A percentile compares a stretch with the other conserved stretches of the same genome.
Conservation (phyloP, 2,329 filamentous ascomycete species). For the Dothiorella sarmentorum region DNA sequence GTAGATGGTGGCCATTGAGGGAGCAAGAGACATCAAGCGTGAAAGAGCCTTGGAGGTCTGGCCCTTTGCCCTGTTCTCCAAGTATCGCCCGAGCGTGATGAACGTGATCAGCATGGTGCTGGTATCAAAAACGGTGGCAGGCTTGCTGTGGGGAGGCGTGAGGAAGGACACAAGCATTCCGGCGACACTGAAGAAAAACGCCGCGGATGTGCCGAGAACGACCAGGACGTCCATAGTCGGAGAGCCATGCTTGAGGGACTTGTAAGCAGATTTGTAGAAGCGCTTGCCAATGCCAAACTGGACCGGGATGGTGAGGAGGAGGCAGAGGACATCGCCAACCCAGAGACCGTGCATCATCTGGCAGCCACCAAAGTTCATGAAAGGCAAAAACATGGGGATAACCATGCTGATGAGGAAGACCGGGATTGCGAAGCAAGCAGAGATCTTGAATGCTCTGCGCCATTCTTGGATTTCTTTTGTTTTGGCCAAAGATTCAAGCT, state of each 20-base stretch:
- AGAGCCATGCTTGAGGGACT: conserved; percentile 82
- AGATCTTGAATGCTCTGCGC: conserved; percentile 75
- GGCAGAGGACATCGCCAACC: conserved; percentile 81
- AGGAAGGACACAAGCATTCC: conserved; percentile 81
- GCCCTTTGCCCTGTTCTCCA: conserved; percentile 93
- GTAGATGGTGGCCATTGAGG: conserved; percentile 96
- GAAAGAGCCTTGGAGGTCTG: conserved; percentile 94
- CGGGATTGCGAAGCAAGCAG: conserved; percentile 77
- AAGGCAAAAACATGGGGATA: conserved; percentile 77
- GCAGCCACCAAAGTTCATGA: conserved; percentile 72
- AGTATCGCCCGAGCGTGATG: conserved; percentile 81
- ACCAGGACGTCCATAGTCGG: conserved; percentile 98
- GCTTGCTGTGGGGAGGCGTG: conserved; percentile 71
- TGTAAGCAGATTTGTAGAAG: conserved; percentile 91
- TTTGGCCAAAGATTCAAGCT: conserved; percentile 92
- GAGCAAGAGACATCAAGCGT: conserved; percentile 89
- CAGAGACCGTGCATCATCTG: conserved; percentile 71
- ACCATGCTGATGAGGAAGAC: conserved; percentile 94
- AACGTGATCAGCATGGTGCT: conserved; percentile 98
- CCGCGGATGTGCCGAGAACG: conserved; percentile 86
- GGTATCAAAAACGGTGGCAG: conserved; percentile 91
- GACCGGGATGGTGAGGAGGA: conserved; percentile 82
- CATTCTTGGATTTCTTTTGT: conserved; percentile 95
- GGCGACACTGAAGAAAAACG: conserved; percentile 91
- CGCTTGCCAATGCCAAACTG: conserved; percentile 95